Base-by-base conservation (phyloP, 2,329 filamentous ascomycete genomes). In the Ceratocystis alfenasii region DNA sequence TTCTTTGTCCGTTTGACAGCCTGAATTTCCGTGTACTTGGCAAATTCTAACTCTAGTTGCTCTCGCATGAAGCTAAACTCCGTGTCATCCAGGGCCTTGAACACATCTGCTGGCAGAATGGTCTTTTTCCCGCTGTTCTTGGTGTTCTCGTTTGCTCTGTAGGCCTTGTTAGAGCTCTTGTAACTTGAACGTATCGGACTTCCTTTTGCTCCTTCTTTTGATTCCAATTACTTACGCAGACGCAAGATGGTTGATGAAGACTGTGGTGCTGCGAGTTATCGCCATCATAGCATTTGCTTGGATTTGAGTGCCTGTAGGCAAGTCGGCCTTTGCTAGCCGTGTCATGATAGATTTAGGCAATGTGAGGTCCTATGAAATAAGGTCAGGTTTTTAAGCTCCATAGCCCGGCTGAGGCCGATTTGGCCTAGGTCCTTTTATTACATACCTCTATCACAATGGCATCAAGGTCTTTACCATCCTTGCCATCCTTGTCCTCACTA, bases 281-380 rank as follows among this genome's bases (percentile, higher is more conserved):
- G 89, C 89, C 63, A 90, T 76, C 65, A 92, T 83, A 53, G 89
- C 89, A 76, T 91, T 90, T 72, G 86, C 89, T 74, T 93, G 88
- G 62, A 93, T 89, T 75, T 90, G 87, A 4, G 89, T 92, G 73
- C 91, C 91, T 5, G 88, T 81, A 0, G 89, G 89, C 4, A 94
- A 78, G 5, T 90, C 88, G 50, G 88, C 87, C 76, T 93, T 93
- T 50, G 88, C 87, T 44, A 94, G 80, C 65, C 89, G 81, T 64
- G 87, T 88, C 70, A 93, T 86, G 75, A 93, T 90, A 5, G 88
- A 90, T 72, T 89, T 90, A 41, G 89, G 89, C 15, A 94, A 80
- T 68, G 81, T 86, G 66, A 92, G 82, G 72, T 93, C 89, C 86
- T 89, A 55, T 28, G 36, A 46, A 33, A n/a, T 44, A 53, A 3